Evolutionary conservation across 768 basidiomycete genomes (phyloP).

Genomic region (Suillus brevipes): DNA sequence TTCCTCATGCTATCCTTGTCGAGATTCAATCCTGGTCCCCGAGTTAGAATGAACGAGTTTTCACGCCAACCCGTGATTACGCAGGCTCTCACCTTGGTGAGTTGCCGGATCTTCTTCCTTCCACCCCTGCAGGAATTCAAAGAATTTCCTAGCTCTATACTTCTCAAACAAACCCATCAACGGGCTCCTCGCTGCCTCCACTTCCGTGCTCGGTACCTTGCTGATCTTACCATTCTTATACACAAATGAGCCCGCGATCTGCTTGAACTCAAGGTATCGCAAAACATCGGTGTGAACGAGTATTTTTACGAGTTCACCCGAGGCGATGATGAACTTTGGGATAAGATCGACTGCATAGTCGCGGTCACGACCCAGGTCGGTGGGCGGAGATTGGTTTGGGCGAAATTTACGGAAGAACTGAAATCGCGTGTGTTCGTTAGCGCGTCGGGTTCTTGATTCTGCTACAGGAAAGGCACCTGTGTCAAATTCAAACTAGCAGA

Average conservation of each 20-base stretch:
- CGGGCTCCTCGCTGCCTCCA: slow-evolving; percentile 93
- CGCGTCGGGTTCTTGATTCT: neutral
- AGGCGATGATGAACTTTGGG: slow-evolving; percentile 99
- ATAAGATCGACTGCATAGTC: slow-evolving; percentile 98
- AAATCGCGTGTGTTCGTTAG: slow-evolving; percentile 24
- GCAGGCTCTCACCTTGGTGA: slow-evolving; percentile 75
- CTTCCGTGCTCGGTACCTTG: slow-evolving; percentile 96
- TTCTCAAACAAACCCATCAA: slow-evolving; percentile 99
- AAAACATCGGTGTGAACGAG: slow-evolving; percentile 99
- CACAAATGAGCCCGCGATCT: slow-evolving; percentile 97
- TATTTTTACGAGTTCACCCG: slow-evolving; percentile 96
- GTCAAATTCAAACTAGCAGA: slow-evolving; percentile 96
- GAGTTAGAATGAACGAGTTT: slow-evolving; percentile 4
- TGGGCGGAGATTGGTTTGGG: slow-evolving; percentile 68
- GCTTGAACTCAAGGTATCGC: slow-evolving; percentile 99
- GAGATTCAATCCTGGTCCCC: slow-evolving; percentile 70
- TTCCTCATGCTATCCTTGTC: slow-evolving; percentile 91
- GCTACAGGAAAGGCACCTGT: slow-evolving; percentile 50
- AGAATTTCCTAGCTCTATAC: slow-evolving; percentile 96
- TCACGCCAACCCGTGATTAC: neutral
- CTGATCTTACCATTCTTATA: slow-evolving; percentile 96
- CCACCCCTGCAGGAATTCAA: slow-evolving; percentile 95
- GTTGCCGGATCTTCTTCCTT: slow-evolving; percentile 94
- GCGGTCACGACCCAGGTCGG: slow-evolving; percentile 90
- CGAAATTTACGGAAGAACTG: slow-evolving; percentile 98